phyloP scores from a whole-genome alignment of 1,284 basidiomycete genomes.

The Austropuccinia psidii region DNA sequence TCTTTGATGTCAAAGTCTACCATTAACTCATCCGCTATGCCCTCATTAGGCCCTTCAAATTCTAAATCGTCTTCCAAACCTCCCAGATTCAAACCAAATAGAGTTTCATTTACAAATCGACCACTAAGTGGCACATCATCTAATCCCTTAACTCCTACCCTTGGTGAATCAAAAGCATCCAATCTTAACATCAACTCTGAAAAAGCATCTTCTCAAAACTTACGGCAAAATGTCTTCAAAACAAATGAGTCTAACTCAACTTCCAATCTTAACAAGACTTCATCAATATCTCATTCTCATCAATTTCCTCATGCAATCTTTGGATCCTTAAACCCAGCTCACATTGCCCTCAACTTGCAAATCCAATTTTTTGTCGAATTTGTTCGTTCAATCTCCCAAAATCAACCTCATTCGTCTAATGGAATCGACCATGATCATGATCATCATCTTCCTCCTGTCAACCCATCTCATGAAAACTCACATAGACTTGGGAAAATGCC shows the following conservation, averaged over 20 bases:
- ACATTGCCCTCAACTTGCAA: conserved; percentile 69
- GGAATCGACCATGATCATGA: not conserved
- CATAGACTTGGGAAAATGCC: conserved; percentile 36
- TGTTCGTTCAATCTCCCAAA: conserved; percentile 54
- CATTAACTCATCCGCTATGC: not conserved
- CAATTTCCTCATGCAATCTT: conserved; percentile 25
- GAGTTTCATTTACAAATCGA: not conserved
- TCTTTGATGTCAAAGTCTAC: not conserved
- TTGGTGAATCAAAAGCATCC: conserved; percentile 1
- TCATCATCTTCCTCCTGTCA: conserved; percentile 50
- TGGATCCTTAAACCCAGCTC: conserved; percentile 56
- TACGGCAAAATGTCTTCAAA: not conserved
- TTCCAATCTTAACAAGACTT: not conserved
- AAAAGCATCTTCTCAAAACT: not conserved
- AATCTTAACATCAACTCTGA: not conserved
- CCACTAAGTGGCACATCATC: conserved; percentile 20
- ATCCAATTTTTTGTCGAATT: conserved; percentile 74
- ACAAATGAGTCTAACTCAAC: not conserved
- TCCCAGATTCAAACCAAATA: not conserved
- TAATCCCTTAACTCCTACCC: not conserved
- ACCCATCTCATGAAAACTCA: conserved; percentile 36
- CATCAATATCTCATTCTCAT: not conserved
- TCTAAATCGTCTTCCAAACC: not conserved
- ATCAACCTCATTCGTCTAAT: not conserved
- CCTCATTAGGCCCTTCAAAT: not conserved